These are phyloP conservation scores for Nadsonia fulvescens DNA, from an alignment of 805 yeast species.

Conservation along the genomic window DNA sequence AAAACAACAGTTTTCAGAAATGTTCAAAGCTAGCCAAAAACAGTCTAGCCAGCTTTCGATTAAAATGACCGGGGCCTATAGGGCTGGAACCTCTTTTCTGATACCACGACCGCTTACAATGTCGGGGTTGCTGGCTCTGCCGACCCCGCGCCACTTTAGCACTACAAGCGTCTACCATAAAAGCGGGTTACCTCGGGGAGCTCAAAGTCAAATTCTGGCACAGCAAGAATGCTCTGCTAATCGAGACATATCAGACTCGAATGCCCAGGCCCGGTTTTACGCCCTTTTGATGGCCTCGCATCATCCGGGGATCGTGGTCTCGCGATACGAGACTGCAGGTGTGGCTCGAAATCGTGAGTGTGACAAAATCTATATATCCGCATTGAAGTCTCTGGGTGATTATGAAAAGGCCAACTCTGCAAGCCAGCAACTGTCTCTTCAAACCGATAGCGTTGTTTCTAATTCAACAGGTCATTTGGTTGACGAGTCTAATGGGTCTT, in stretches of 20 bases:
- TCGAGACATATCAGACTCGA: constrained; percentile 46
- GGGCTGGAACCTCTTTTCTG: no score
- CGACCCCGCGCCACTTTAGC: neutral
- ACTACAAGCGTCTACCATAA: constrained; percentile 4
- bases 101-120: no score
- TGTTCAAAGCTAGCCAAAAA: no score
- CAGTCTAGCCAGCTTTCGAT: neutral
- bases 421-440: constrained; percentile 3
- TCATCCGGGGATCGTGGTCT: constrained; percentile 93
- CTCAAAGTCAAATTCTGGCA: constrained; percentile 22
- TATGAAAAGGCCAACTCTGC: constrained; percentile 59
- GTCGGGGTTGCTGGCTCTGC: constrained; percentile 1
- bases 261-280: constrained; percentile 71
- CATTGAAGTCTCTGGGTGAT: constrained; percentile 62
- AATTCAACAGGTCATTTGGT: neutral
- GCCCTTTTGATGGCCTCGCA: constrained; percentile 52
- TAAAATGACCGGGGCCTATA: constrained; percentile 1
- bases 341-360: constrained; percentile 71
- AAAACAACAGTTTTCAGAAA: no score
- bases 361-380: constrained; percentile 60
- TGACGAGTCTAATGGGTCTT: constrained; percentile 4
- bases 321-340: constrained; percentile 87
- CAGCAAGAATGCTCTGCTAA: constrained; percentile 77
- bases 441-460: constrained; percentile 1
- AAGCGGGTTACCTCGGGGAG: constrained; percentile 3